These are phyloP conservation scores for Botrytis aclada DNA, from an alignment of 2,329 filamentous ascomycete species.

Conservation along the genomic window DNA sequence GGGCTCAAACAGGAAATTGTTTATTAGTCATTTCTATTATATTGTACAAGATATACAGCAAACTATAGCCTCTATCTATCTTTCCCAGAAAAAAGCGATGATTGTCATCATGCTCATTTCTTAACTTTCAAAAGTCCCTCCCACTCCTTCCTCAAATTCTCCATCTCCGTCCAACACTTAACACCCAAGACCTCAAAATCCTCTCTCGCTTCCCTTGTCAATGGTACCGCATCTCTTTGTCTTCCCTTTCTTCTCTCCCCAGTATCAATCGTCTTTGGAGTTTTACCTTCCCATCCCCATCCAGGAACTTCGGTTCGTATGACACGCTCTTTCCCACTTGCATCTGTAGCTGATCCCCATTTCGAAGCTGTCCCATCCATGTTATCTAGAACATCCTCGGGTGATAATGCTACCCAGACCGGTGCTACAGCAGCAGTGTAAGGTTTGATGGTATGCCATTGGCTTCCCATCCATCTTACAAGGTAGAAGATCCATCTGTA, in stretches of 20 bases:
- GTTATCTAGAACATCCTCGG: conserved; percentile 59
- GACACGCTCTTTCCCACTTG: conserved; percentile 56
- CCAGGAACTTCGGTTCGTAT: conserved; percentile 81
- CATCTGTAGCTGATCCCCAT: conserved; percentile 76
- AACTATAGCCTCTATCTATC: background rate
- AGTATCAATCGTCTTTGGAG: conserved; percentile 43
- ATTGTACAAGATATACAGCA: background rate
- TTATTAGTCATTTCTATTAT: background rate
- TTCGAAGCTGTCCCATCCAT: conserved; percentile 60
- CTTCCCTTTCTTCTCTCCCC: conserved; percentile 55
- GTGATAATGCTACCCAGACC: conserved; percentile 73
- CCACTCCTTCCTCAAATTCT: conserved; percentile 66
- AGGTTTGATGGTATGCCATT: conserved; percentile 78
- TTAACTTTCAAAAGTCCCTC: conserved; percentile 41
- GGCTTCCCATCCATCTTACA: conserved; percentile 74
- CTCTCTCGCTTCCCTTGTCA: conserved; percentile 58
- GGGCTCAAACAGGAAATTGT: background rate
- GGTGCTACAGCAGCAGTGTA: conserved; percentile 75
- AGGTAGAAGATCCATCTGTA: conserved; percentile 69
- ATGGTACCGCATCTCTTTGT: conserved; percentile 54
- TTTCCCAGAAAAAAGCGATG: background rate
- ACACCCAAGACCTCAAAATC: conserved; percentile 62
- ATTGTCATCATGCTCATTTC: background rate
- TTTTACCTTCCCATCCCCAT: conserved; percentile 70
- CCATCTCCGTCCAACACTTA: conserved; percentile 67